Percentiles rank a stretch among this genome's conserved stretches.
Conservation (phyloP, 495 filamentous ascomycete species). For the Tuber borchii region DNA sequence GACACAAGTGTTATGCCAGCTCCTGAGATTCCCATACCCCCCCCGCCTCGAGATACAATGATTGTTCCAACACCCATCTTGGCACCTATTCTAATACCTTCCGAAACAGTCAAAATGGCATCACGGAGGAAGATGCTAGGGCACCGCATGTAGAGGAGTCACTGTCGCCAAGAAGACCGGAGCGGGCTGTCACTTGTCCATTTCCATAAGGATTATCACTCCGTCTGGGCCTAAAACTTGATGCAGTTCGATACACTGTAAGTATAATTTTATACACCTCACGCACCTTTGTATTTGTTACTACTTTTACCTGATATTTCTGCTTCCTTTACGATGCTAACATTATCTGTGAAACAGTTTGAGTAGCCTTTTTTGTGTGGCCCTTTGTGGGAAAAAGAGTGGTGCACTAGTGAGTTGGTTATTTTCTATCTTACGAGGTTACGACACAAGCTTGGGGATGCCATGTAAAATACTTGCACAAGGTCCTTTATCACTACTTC, state of each 20-base stretch:
- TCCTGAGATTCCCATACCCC: too few relatives aligned
- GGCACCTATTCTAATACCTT: too few relatives aligned
- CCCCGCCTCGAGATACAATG: too few relatives aligned
- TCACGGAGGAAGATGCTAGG: too few relatives aligned
- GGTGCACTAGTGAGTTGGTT: neutral
- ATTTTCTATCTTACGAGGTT: neutral
- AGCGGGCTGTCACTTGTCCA: too few relatives aligned
- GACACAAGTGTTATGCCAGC: too few relatives aligned
- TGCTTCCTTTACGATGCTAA: neutral
- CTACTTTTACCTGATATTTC: neutral
- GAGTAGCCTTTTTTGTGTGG: neutral
- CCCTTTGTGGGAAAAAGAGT: neutral
- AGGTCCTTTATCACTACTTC: neutral
- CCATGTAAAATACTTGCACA: neutral
- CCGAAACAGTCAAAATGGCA: too few relatives aligned
- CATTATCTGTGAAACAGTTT: neutral
- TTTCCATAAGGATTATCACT: neutral
- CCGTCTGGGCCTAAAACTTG: neutral
- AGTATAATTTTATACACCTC: neutral
- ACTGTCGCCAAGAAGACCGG: too few relatives aligned
- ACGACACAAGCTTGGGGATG: neutral
- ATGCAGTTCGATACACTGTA: neutral
- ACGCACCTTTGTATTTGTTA: neutral
- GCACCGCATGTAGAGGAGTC: too few relatives aligned
- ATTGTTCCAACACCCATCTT: too few relatives aligned